Conservation (phyloP, 2,329 filamentous ascomycete genomes). For the Cladobotryum protrusum region DNA sequence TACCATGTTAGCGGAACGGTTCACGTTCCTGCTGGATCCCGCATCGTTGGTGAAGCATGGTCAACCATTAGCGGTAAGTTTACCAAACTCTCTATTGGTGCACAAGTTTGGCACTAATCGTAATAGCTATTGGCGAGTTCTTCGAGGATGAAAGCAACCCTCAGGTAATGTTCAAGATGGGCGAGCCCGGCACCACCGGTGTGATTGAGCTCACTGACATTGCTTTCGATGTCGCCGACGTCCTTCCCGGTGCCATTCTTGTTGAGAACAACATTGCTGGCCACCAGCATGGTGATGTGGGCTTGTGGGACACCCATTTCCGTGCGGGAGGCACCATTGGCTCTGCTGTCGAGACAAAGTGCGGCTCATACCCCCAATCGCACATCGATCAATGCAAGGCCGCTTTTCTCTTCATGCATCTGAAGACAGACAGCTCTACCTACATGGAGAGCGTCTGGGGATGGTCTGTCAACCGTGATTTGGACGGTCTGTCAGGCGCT, state of each 20-base stretch:
- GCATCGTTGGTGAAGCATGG: slow-evolving; percentile 12
- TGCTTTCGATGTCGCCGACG: slow-evolving; percentile 59
- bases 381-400: slow-evolving; percentile 33
- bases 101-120: too few species aligned
- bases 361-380: slow-evolving; percentile 20
- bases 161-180: slow-evolving; percentile 51
- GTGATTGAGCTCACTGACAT: slow-evolving; percentile 66
- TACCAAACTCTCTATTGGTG: too few species aligned
- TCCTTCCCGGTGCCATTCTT: slow-evolving; percentile 61
- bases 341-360: slow-evolving; percentile 11
- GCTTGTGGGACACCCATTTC: slow-evolving; percentile 38
- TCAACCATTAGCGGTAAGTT: slow-evolving; percentile 12
- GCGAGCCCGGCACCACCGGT: slow-evolving; percentile 52
- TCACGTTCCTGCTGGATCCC: slow-evolving; percentile 9
- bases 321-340: slow-evolving; percentile 36
- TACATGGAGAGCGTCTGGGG: slow-evolving; percentile 51
- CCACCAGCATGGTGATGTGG: slow-evolving; percentile 36
- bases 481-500: slow-evolving; percentile 32
- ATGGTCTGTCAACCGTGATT: slow-evolving; percentile 40
- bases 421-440: slow-evolving; percentile 37
- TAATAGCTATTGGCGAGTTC: not conserved
- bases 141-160: slow-evolving; percentile 13
- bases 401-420: slow-evolving; percentile 42
- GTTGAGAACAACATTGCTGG: slow-evolving; percentile 54
- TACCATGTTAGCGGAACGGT: slow-evolving; percentile 32